Conservation (phyloP, 1,284 basidiomycete species). For the Xerocomus nothofagi region DNA sequence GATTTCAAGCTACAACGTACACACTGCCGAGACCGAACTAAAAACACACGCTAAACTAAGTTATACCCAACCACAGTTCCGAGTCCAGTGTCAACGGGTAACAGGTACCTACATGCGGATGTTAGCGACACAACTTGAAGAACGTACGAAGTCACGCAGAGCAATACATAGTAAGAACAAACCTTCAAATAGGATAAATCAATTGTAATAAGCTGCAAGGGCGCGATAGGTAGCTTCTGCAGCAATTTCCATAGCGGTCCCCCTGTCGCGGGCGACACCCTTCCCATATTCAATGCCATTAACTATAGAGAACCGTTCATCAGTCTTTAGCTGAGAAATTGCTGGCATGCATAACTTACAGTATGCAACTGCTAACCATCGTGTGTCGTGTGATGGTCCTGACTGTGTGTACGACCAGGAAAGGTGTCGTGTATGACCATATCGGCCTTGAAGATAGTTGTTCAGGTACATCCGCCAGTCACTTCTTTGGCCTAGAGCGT, state of each 20-base stretch:
- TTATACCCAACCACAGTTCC: neutral
- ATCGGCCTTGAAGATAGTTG: conserved; percentile 33
- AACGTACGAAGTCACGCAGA: neutral
- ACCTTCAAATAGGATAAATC: conserved; percentile 11
- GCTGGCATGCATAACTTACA: conserved; percentile 19
- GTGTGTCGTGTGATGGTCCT: conserved; percentile 29
- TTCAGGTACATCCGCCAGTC: conserved; percentile 33
- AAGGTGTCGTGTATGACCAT: conserved; percentile 29
- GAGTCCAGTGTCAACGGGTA: neutral
- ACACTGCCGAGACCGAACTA: neutral
- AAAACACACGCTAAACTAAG: conserved; percentile 4
- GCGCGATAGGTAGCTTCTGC: conserved; percentile 31
- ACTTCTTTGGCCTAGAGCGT: conserved; percentile 17
- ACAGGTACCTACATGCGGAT: neutral
- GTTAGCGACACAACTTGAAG: neutral
- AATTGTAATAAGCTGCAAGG: conserved; percentile 21
- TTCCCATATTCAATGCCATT: conserved; percentile 33
- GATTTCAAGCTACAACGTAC: neutral
- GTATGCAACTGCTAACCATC: conserved; percentile 30
- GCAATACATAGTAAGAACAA: neutral
- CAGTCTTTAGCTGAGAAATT: neutral
- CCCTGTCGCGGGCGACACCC: conserved; percentile 31
- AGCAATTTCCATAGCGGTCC: conserved; percentile 34
- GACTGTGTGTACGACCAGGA: conserved; percentile 25
- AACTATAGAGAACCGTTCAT: conserved; percentile 17